Percentiles rank a stretch among this genome's conserved stretches.
These are phyloP conservation scores for Ophiostoma perfectum DNA, from an alignment of 2,329 filamentous ascomycete genomes.

Conservation along the genomic window DNA sequence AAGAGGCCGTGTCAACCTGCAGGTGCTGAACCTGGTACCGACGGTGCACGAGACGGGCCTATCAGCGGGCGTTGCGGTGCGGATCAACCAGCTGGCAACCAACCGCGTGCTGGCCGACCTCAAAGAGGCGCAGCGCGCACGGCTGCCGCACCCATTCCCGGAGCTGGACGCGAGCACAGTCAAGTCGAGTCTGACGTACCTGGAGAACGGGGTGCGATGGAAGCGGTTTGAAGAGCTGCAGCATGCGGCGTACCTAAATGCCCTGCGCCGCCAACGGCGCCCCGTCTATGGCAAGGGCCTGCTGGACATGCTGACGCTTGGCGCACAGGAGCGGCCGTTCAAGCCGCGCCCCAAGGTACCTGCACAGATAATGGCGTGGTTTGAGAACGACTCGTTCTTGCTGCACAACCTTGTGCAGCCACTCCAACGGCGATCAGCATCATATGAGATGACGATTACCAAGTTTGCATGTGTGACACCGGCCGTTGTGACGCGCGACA, in stretches of 20 bases:
- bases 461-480: slow-evolving; percentile 93
- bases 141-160: slow-evolving; percentile 51
- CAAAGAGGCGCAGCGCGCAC: slow-evolving; percentile 61
- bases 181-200: slow-evolving; percentile 62
- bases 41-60: slow-evolving; percentile 64
- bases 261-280: slow-evolving; percentile 69
- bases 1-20: slow-evolving; percentile 53
- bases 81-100: slow-evolving; percentile 62
- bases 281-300: slow-evolving; percentile 77
- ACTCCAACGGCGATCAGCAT: slow-evolving; percentile 64
- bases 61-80: slow-evolving; percentile 48
- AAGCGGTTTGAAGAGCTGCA: slow-evolving; percentile 71
- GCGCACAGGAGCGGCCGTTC: slow-evolving; percentile 53
- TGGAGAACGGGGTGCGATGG: slow-evolving; percentile 67
- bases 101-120: slow-evolving; percentile 65
- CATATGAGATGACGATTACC: slow-evolving; percentile 68
- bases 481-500: slow-evolving; percentile 73
- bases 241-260: slow-evolving; percentile 74
- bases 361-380: slow-evolving; percentile 64
- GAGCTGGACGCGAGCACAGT: slow-evolving; percentile 57
- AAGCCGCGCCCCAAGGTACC: slow-evolving; percentile 57
- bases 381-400: slow-evolving; percentile 61
- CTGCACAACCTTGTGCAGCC: slow-evolving; percentile 67
- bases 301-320: slow-evolving; percentile 67
- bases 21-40: slow-evolving; percentile 74